Evolutionary conservation across 441 rosid genomes (phyloP).

Genomic region (Brassica hybrid): DNA sequence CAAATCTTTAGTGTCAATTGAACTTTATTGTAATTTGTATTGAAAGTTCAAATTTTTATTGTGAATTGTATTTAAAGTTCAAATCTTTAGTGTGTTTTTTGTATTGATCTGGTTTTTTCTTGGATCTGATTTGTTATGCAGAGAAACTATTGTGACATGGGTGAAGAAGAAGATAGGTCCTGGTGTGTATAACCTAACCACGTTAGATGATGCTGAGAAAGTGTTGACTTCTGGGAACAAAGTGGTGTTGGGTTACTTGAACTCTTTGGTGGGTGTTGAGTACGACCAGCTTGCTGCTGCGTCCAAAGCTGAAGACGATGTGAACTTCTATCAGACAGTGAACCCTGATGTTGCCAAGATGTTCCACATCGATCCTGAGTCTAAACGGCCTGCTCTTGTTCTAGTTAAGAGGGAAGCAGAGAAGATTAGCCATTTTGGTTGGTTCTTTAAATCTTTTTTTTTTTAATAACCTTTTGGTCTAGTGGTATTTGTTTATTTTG

Average conservation of each 20-base stretch:
- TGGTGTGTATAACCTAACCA: constrained; percentile 73
- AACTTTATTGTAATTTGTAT: no score
- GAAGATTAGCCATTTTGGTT: constrained; percentile 80
- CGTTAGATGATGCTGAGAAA: constrained; percentile 83
- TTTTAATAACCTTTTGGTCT: background rate
- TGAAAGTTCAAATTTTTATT: no score
- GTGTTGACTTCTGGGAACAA: constrained; percentile 76
- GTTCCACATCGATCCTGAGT: constrained; percentile 77
- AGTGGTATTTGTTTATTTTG: constrained; percentile 1
- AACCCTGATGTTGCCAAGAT: constrained; percentile 85
- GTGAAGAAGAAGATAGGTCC: constrained; percentile 96
- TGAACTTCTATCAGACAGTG: constrained; percentile 86
- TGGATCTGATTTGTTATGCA: constrained; percentile 34
- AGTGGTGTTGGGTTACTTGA: constrained; percentile 83
- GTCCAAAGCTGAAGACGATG: constrained; percentile 89
- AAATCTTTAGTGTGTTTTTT: no score
- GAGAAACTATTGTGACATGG: constrained; percentile 91
- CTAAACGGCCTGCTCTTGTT: constrained; percentile 79
- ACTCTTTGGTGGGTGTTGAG: constrained; percentile 84
- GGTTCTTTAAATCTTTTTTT: constrained; percentile 40
- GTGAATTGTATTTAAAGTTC: no score
- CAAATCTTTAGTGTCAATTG: no score
- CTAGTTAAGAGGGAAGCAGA: constrained; percentile 67
- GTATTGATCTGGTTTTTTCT: no score
- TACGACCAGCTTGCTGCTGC: constrained; percentile 87